Base-by-base conservation (phyloP, 192 early-diverging fungal genomes). In the Coemansia sp. region DNA sequence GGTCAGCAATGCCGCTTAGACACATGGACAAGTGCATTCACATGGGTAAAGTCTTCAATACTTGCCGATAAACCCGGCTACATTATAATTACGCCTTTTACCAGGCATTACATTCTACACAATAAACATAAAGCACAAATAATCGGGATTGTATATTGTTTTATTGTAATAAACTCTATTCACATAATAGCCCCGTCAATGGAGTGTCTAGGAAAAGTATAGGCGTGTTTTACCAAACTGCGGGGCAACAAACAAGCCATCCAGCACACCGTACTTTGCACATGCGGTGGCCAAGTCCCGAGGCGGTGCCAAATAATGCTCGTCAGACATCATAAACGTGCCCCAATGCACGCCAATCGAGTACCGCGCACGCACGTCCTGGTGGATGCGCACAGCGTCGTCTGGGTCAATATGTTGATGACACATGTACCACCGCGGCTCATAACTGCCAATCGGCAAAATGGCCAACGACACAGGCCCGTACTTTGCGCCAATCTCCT, bases 341-440 rank as follows among this genome's bases (percentile, higher is more conserved):
- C 92, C 92, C 92, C 92, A 94, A 70, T 96, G 94, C 67, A 96
- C 92, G 29, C 87, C 92, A 21, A 93, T 81, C 8, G 84, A 86
- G 29, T 75, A 76, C 56, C 72, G 77, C 7, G 88, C 86, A 14
- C 81, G 56, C 38, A 93, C 67, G 63, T 95, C 92, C 48, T 81
- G 60, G 67, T 96, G 94, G 25, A 96, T 81, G 4, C 86, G 68
- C n/a, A 93, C 89, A 8, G 92, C 88, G 60, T 96, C 94, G 43
- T 91, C 87, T 2, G 92, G 90, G 5, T 84, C 81, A 39, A 86
- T 88, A 65, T 95, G 92, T 55, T 92, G 84, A 43, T 88, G 83
- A 9, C 86, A 88, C 87, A 93, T 79, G 63, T 81, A 75, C 83
- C 86, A 88, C 55, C 92, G 85, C 24, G 93, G 93, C 58, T 75